Evolutionary conservation across 192 early-diverging fungal species (phyloP), one percentile per base, ranked within the genome.

Genomic region (Coemansia sp.): DNA sequence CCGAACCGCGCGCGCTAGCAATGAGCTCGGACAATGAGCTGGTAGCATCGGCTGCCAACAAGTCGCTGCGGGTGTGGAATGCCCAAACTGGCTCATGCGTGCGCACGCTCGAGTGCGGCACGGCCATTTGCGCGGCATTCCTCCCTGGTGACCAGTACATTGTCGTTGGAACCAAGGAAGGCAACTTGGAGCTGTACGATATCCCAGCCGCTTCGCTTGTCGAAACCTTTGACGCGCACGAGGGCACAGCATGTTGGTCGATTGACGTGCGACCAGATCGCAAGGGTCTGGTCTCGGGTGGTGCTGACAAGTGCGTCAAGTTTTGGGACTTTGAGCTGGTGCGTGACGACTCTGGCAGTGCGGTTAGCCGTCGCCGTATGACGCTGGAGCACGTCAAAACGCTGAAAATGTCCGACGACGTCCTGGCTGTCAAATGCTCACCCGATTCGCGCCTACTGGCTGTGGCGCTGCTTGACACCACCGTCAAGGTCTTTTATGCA

Each of bases 271-370:
- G 87, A 20, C 92, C 94, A 9, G 96, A 99, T 62, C 86, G 88
- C 43, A 88, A 88, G 71, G 95, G 97, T 13, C 74, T 99, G 34
- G 90, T 90, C 32, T 95, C 97, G 1, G 97, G 96, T 29, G 89
- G 90, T 61, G 94, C 91, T 7, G 97, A 98, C 80, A 94, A 97
- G 70, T 87, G 92, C 61, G 94, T 99, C 67, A 98, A 96, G 84
- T 98, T 99, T 74, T 99, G 96, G 96, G 92, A 94, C 75, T 93
- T 98, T 75, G 90, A 90, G 67, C 87, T 96, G 69, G 77, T 91
- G 24, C 85, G 84, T 39, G 79, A 78, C 39, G 67, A 73, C 35
- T 74, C 78, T 24, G 39, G 59, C 27, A 69, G 47, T 29, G 41
- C 24, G 29, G 38, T 67, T 7, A 70, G 71, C 55, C 71, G 71